Conservation (phyloP, 805 yeast species). For the Wickerhamiella shivajii region DNA sequence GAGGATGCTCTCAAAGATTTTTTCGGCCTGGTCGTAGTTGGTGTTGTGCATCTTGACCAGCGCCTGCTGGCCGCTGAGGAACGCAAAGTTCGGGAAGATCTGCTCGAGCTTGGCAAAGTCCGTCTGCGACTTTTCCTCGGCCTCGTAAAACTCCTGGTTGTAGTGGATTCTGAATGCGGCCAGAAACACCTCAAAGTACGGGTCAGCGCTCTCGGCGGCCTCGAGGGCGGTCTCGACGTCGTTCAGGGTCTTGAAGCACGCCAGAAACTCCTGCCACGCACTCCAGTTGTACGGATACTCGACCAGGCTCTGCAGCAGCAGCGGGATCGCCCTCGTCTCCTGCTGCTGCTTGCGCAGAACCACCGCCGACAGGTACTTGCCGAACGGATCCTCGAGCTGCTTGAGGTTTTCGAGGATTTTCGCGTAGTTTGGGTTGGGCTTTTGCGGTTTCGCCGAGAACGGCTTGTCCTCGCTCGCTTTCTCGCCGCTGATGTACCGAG, state of each 20-base stretch:
- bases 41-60: constrained; percentile 68
- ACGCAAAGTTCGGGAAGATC: constrained; percentile 59
- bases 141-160: constrained; percentile 52
- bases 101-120: constrained; percentile 36
- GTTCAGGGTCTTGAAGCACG: constrained; percentile 45
- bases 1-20: constrained; percentile 60
- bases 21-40: constrained; percentile 70
- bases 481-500: constrained; percentile 63
- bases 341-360: constrained; percentile 49
- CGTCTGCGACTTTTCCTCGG: constrained; percentile 35
- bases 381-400: constrained; percentile 36
- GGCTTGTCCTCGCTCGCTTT: constrained; percentile 54
- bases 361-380: constrained; percentile 60
- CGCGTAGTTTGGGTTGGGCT: constrained; percentile 25
- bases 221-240: constrained; percentile 32
- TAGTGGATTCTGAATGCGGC: constrained; percentile 50
- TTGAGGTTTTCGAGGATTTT: constrained; percentile 26
- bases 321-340: constrained; percentile 42
- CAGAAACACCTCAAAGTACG: constrained; percentile 25
- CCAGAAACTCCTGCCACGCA: constrained; percentile 71
- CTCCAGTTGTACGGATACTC: constrained; percentile 83
- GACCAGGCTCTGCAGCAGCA: constrained; percentile 45
- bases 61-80: constrained; percentile 69
- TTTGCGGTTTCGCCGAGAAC: constrained; percentile 19
- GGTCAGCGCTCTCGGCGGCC: not conserved